These are phyloP conservation scores for Cladochytrium tenue DNA, from an alignment of 371 early-diverging fungal genomes.

Conservation along the genomic window DNA sequence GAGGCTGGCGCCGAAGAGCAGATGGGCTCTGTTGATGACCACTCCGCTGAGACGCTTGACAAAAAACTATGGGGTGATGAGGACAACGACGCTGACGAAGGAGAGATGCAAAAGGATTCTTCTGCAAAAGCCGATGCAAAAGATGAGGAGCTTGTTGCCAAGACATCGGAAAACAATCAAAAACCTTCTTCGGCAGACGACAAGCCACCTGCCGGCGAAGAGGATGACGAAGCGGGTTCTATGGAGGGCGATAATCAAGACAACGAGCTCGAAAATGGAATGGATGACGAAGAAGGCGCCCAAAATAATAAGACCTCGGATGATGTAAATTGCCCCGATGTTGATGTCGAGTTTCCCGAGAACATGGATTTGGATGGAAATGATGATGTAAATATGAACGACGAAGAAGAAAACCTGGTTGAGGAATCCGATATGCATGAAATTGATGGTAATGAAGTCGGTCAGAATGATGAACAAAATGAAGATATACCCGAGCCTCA, in stretches of 20 bases:
- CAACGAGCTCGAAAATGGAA: too few species aligned
- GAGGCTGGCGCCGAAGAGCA: slow-evolving; percentile 79
- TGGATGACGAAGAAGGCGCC: slow-evolving; percentile 10
- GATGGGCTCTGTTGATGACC: slow-evolving; percentile 86
- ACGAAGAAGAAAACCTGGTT: slow-evolving; percentile 13
- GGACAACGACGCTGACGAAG: slow-evolving; percentile 30
- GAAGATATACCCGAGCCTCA: neutral
- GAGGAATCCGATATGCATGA: slow-evolving; percentile 7
- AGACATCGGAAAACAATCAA: too few species aligned
- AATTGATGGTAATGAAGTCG: neutral
- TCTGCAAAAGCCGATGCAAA: too few species aligned
- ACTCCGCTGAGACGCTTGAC: slow-evolving; percentile 88
- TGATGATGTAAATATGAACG: slow-evolving; percentile 20
- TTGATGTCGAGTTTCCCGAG: slow-evolving; percentile 67
- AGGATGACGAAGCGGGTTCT: too few species aligned
- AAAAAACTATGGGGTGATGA: slow-evolving; percentile 95
- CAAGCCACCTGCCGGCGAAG: too few species aligned
- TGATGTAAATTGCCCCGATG: slow-evolving; percentile 12
- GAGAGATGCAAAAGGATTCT: neutral
- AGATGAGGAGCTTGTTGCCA: too few species aligned
- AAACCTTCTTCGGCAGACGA: too few species aligned
- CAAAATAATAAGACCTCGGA: slow-evolving; percentile 36
- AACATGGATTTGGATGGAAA: slow-evolving; percentile 53
- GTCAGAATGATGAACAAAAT: neutral
- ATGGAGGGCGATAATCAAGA: too few species aligned